phyloP scores from a whole-genome alignment of 2,329 filamentous ascomycete species.

The Epichloe typhina region DNA sequence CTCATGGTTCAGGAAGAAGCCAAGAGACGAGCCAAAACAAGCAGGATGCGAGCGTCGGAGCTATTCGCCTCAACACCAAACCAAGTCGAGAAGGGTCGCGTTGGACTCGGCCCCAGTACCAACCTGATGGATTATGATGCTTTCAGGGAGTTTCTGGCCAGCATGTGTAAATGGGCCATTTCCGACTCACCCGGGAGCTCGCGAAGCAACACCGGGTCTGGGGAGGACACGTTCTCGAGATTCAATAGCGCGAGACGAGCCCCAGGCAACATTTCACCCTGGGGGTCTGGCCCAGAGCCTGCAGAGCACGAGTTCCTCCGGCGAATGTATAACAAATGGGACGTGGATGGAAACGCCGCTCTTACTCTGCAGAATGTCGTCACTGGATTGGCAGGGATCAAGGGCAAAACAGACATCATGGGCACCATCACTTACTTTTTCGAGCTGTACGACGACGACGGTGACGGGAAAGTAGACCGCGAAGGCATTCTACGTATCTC shows the following conservation, averaged over 20 bases:
- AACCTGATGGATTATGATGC: conserved; percentile 96
- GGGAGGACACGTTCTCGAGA: conserved; percentile 45
- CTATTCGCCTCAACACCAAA: conserved; percentile 25
- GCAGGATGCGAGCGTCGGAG: conserved; percentile 26
- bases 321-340: conserved; percentile 79
- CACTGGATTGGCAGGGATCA: conserved; percentile 77
- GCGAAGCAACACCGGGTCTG: conserved; percentile 31
- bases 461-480: conserved; percentile 81
- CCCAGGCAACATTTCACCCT: conserved; percentile 33
- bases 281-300: conserved; percentile 49
- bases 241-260: conserved; percentile 41
- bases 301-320: conserved; percentile 92
- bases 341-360: conserved; percentile 61
- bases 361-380: conserved; percentile 87
- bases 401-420: conserved; percentile 93
- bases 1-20: conserved; percentile 66
- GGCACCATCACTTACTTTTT: conserved; percentile 97
- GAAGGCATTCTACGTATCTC: conserved; percentile 93
- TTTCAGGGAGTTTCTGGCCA: conserved; percentile 85
- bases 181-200: conserved; percentile 65
- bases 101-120: conserved; percentile 78
- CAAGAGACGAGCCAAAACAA: conserved; percentile 50
- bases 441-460: conserved; percentile 87
- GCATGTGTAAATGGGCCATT: conserved; percentile 84
- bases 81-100: conserved; percentile 67